Conservation (phyloP, 441 rosid species). For the Croton setiger region DNA sequence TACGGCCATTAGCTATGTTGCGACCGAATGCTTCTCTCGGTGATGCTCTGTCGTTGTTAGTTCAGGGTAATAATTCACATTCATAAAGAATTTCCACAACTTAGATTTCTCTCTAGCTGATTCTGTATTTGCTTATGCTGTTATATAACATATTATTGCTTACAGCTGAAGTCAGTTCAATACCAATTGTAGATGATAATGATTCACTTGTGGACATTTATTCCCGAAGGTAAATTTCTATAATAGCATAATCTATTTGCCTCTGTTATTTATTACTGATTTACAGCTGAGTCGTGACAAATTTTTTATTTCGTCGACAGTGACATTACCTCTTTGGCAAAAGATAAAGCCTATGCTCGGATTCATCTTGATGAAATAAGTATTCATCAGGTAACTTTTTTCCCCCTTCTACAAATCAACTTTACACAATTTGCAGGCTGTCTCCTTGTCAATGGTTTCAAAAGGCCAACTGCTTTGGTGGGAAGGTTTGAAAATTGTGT, state of each 20-base stretch:
- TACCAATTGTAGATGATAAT: conserved; percentile 96
- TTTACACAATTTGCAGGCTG: not conserved
- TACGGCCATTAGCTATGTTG: conserved; percentile 51
- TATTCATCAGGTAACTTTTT: conserved; percentile 72
- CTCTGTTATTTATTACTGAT: not conserved
- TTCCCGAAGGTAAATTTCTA: conserved; percentile 66
- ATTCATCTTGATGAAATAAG: conserved; percentile 87
- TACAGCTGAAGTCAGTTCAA: conserved; percentile 93
- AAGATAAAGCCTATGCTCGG: conserved; percentile 89
- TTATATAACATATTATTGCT: conserved; percentile 43
- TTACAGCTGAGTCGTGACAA: conserved; percentile 1
- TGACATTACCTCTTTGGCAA: conserved; percentile 97
- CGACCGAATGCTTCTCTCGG: conserved; percentile 55
- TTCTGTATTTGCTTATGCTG: conserved; percentile 4
- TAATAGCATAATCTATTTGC: not conserved
- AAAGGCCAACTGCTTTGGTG: not conserved
- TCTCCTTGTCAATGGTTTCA: not conserved
- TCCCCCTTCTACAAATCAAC: not conserved
- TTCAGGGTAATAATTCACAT: conserved; percentile 40
- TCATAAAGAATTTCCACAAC: not conserved
- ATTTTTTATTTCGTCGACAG: conserved; percentile 34
- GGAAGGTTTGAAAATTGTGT: not conserved
- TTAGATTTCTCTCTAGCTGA: not conserved
- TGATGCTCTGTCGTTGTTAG: conserved; percentile 51
- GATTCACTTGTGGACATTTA: conserved; percentile 92